Base-by-base conservation (phyloP, 305 asterid species). In the Fraxinus sp. region DNA sequence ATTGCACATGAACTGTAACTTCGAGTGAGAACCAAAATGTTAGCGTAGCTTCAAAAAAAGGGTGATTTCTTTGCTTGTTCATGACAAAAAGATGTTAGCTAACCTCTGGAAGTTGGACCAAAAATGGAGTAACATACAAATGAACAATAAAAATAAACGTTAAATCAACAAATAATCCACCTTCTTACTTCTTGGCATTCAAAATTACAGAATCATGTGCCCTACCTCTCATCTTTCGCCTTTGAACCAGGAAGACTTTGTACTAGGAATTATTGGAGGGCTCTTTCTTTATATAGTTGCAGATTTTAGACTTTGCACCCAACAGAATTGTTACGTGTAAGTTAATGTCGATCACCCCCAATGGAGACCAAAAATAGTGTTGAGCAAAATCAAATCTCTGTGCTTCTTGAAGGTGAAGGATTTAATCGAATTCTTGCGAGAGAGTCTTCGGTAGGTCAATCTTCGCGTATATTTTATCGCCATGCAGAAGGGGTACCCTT, bases 401-500 rank as follows among this genome's bases (percentile, higher is more conserved):
- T 90, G 59, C 89, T 91, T n/a, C 89, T 91, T 14, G 83, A 84
- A 73, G 93, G 90, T 32, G 90, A 87, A 81, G 94, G 88, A 18
- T 74, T 87, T 70, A 83, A 85, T 10, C 86, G 89, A 24, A 89
- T 91, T 46, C 94, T 93, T 37, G 86, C 91, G 0, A 81, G 97
- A 37, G 89, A 91, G 76, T 37, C 90, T 3, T 91, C 94, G 0
- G 80, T 36, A 0, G 93, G 95, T 5, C 85, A 86, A 37, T 93
- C 97, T 7, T 93, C 97, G 2, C 88, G 89, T 24, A 76, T 86
- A 2, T 89, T 85, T 57, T 90, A 86, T 57, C 86, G 93, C 7
- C 68, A 85, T 1, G 83, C 89, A 0, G 93, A 90, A 85, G 99
- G 97, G 39, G 90, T 95, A 28, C 98, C 98, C 0, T 93, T 95